Conservation (phyloP, 2,329 filamentous ascomycete genomes). For the Colletotrichum euphorbiae region DNA sequence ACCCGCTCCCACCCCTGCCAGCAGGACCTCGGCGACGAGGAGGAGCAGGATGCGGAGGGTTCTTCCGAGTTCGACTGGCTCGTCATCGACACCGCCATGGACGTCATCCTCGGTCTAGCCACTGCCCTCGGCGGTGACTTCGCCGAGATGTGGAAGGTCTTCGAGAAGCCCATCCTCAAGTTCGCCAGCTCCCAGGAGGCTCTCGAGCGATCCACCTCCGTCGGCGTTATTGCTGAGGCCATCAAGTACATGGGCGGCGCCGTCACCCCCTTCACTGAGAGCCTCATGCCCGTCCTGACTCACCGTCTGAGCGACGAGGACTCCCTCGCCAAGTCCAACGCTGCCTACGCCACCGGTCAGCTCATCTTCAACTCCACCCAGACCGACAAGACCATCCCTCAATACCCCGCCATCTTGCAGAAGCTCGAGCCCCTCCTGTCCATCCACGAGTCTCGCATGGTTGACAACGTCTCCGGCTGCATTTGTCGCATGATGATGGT, state of each 20-base stretch:
- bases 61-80: conserved; percentile 98
- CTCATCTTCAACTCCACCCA: conserved; percentile 85
- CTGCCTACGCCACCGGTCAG: conserved; percentile 89
- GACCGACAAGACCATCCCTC: conserved; percentile 74
- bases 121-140: conserved; percentile 85
- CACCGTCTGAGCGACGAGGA: conserved; percentile 93
- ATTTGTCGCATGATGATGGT: conserved; percentile 92
- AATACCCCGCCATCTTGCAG: conserved; percentile 81
- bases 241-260: conserved; percentile 83
- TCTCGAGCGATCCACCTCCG: conserved; percentile 88
- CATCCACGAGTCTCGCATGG: conserved; percentile 80
- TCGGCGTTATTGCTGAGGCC: conserved; percentile 93
- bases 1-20: conserved; percentile 94
- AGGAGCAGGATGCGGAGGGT: conserved; percentile 78
- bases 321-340: conserved; percentile 92
- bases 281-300: conserved; percentile 82
- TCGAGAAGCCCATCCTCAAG: conserved; percentile 91
- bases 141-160: conserved; percentile 92
- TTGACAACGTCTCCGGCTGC: conserved; percentile 94
- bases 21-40: conserved; percentile 85
- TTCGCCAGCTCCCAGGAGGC: conserved; percentile 88
- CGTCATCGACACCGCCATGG: conserved; percentile 92
- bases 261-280: conserved; percentile 84
- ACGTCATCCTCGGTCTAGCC: conserved; percentile 87
- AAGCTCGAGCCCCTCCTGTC: conserved; percentile 89